phyloP scores from a whole-genome alignment of 2,329 filamentous ascomycete genomes.

The Aureobasidium zeae region DNA sequence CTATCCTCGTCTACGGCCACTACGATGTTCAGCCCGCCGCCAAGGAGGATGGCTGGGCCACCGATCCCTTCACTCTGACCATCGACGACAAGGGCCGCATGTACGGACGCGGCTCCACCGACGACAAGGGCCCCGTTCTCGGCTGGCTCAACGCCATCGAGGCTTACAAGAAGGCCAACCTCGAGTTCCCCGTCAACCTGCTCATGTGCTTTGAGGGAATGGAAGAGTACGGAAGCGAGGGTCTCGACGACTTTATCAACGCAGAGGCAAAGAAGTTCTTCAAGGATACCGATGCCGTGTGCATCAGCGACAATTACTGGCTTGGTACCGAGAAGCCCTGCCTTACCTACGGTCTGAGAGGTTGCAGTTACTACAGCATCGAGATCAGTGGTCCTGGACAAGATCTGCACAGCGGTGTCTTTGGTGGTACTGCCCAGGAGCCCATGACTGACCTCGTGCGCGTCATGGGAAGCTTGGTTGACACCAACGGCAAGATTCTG shows the following conservation, averaged over 20 bases:
- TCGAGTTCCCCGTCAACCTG: constrained; percentile 94
- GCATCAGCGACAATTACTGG: constrained; percentile 99
- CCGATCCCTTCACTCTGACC: constrained; percentile 81
- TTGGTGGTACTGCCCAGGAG: constrained; percentile 91
- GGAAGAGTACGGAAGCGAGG: constrained; percentile 98
- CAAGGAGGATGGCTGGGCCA: constrained; percentile 89
- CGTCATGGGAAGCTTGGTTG: constrained; percentile 74
- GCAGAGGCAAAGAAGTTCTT: constrained; percentile 90
- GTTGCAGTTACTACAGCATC: constrained; percentile 95
- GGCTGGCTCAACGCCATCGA: constrained; percentile 98
- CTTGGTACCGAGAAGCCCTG: constrained; percentile 97
- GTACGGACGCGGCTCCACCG: constrained; percentile 90
- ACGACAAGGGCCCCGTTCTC: constrained; percentile 95
- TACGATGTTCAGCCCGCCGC: constrained; percentile 97
- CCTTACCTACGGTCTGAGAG: constrained; percentile 90
- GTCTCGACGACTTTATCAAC: constrained; percentile 87
- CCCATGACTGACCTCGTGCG: constrained; percentile 94
- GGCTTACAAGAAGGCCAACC: constrained; percentile 86
- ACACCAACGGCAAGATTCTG: constrained; percentile 82
- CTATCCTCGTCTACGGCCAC: constrained; percentile 93
- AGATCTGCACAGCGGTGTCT: constrained; percentile 93
- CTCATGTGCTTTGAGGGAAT: constrained; percentile 99
- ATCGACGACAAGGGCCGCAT: constrained; percentile 88
- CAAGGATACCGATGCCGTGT: constrained; percentile 89
- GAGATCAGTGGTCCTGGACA: constrained; percentile 84